A percentile compares a stretch with the other conserved stretches of the same genome.
Conservation (phyloP, 192 early-diverging fungal species). For the Lobosporangium transversale region DNA sequence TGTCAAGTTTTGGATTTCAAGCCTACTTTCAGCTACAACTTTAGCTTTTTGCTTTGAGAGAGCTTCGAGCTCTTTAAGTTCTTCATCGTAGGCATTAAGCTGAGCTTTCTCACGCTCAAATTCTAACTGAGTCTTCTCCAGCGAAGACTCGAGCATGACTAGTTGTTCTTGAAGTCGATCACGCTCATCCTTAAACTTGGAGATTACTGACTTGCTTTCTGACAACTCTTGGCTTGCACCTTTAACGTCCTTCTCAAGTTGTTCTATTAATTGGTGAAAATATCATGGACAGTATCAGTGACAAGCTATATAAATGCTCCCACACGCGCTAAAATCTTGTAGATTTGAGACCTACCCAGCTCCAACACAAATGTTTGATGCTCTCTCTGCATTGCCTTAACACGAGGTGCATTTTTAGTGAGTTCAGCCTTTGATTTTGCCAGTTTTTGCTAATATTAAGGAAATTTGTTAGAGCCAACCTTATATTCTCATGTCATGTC, state of each 20-base stretch:
- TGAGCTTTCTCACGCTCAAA: conserved; percentile 72
- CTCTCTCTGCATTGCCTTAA: conserved; percentile 73
- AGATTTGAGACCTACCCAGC: conserved; percentile 63
- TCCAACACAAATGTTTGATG: conserved; percentile 75
- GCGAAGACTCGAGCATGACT: conserved; percentile 10
- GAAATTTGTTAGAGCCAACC: not conserved
- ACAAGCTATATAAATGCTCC: no score
- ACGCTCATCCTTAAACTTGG: conserved; percentile 54
- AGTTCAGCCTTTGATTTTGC: conserved; percentile 71
- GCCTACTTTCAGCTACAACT: conserved; percentile 71
- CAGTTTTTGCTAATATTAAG: conserved; percentile 67
- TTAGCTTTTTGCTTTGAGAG: conserved; percentile 72
- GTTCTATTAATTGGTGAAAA: conserved; percentile 50
- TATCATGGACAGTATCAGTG: not conserved
- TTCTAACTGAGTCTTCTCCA: conserved; percentile 63
- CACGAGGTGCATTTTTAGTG: conserved; percentile 55
- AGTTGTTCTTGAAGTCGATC: conserved; percentile 52
- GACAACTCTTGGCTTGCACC: conserved; percentile 55
- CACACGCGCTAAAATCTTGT: no score
- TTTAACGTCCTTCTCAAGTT: conserved; percentile 62
- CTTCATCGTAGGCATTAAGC: conserved; percentile 80
- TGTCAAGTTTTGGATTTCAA: conserved; percentile 83
- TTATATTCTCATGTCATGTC: not conserved
- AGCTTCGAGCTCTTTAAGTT: conserved; percentile 76
- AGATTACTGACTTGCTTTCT: conserved; percentile 58